These are phyloP conservation scores for Penicillium subrubescens DNA, from an alignment of 495 filamentous ascomycete species.

Conservation along the genomic window DNA sequence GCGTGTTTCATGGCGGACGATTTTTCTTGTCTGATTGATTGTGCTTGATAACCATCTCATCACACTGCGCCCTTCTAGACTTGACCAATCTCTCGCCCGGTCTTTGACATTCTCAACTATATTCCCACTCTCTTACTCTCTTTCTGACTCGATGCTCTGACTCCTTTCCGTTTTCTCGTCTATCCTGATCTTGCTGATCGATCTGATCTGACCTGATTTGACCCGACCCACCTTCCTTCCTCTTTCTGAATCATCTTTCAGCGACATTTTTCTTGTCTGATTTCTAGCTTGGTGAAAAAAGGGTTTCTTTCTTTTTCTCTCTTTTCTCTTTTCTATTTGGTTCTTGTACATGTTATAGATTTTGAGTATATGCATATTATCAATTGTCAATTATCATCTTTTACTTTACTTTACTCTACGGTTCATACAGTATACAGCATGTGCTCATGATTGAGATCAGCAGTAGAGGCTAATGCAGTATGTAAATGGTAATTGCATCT, in stretches of 20 bases:
- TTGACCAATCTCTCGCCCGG: constrained; percentile 6
- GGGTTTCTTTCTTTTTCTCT: neutral
- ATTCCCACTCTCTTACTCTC: constrained; percentile 3
- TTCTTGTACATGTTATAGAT: constrained; percentile 11
- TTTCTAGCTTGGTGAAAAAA: constrained; percentile 4
- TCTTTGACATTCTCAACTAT: neutral
- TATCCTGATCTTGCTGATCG: neutral
- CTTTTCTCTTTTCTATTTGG: neutral
- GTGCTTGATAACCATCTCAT: constrained; percentile 5
- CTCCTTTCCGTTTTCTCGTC: neutral
- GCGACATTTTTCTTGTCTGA: neutral
- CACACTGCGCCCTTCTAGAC: neutral
- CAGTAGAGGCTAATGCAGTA: neutral
- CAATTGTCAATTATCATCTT: neutral
- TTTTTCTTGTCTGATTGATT: constrained; percentile 9
- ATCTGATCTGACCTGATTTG: neutral
- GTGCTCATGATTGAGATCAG: no score
- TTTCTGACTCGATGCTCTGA: neutral
- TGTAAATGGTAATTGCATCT: no score
- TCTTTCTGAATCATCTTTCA: constrained; percentile 3
- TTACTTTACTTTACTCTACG: neutral
- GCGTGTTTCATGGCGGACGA: constrained; percentile 17
- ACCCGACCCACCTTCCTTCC: neutral
- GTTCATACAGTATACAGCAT: no score
- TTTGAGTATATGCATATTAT: neutral